These are phyloP conservation scores for Cercis canadensis DNA, from an alignment of 306 rosid genomes.

Conservation along the genomic window DNA sequence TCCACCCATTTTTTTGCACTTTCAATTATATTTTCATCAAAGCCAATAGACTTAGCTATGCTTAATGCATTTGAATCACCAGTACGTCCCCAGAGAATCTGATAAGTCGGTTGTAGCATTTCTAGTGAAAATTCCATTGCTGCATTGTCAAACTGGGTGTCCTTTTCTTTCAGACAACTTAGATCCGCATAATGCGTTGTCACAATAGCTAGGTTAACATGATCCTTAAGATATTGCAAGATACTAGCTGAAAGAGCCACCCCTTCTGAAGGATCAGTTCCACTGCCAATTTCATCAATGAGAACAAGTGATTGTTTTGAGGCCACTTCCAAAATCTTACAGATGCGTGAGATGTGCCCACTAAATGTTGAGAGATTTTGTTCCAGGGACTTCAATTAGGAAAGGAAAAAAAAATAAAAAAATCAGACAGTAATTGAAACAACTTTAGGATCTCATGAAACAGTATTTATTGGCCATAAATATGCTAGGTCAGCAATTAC, in stretches of 20 bases:
- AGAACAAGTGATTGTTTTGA: slow-evolving; percentile 84
- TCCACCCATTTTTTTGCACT: slow-evolving; percentile 72
- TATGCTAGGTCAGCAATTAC: slow-evolving; percentile 52
- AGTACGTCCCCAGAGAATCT: slow-evolving; percentile 85
- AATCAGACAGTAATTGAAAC: slow-evolving; percentile 57
- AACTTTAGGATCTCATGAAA: slow-evolving; percentile 32
- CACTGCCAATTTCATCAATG: slow-evolving; percentile 92
- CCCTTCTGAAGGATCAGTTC: slow-evolving; percentile 99
- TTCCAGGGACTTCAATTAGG: slow-evolving; percentile 83
- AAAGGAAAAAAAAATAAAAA: slow-evolving; percentile 41
- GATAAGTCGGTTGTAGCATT: slow-evolving; percentile 84
- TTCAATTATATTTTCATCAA: slow-evolving; percentile 67
- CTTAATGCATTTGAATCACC: slow-evolving; percentile 92
- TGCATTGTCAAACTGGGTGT: slow-evolving; percentile 77
- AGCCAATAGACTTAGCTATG: slow-evolving; percentile 84
- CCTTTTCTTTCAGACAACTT: slow-evolving; percentile 76
- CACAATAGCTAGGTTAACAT: slow-evolving; percentile 78
- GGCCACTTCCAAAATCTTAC: slow-evolving; percentile 75
- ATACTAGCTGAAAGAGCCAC: slow-evolving; percentile 94
- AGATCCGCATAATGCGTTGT: slow-evolving; percentile 96
- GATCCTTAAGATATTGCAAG: slow-evolving; percentile 79
- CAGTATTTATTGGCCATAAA: slow-evolving; percentile 39
- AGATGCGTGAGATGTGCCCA: slow-evolving; percentile 80
- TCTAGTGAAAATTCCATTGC: slow-evolving; percentile 86
- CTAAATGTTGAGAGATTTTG: slow-evolving; percentile 98